Evolutionary conservation across 2,329 filamentous ascomycete species (phyloP), one percentile per base, ranked within the genome.

Genomic region (Scortechinia acanthostroma): DNA sequence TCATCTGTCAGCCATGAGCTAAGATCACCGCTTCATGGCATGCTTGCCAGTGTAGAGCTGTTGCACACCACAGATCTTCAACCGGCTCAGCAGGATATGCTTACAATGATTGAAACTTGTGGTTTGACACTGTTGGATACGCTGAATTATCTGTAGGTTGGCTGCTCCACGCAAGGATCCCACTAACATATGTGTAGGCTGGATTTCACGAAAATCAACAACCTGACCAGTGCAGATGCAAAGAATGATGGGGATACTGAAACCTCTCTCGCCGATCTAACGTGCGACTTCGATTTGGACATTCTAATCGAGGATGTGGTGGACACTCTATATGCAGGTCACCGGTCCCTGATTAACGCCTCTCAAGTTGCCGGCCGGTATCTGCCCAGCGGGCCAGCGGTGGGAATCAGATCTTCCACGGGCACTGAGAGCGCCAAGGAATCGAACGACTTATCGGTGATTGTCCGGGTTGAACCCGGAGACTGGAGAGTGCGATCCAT

Each of bases 1-100:
- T 74, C 73, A 1, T 76, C 70, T 21, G 77, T 80, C 49, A 77
- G 73, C 16, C 76, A 80, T 53, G 76, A 80, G 46, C 54, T 80
- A 14, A 63, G 76, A 22, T 75, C 69, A 3, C 76, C 76, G 0
- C 55, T 80, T 2, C 75, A 80, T 48, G 76, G 76, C 1, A 77
- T 80, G 35, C 56, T 80, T 0, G 74, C 71, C 1, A 76, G 60
- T 50, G 63, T 66, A 1, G 71, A 75, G 45, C 68, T 76, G 30
- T 57, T 78, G 2, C 63, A 64, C 19, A 70, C 74, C 15, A 67
- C 67, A 4, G 52, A 53, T 3, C 55, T 54, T 1, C 58, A 62
- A 20, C 53, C 59, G 0, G 62, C 64, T 42, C 69, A 73, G 53
- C 55, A 52, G 1, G 65, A 63, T n/a, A 63, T 73, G 46, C 59